A percentile compares a stretch with the other conserved stretches of the same genome.
Conservation (phyloP, 2,329 filamentous ascomycete species). For the Trichoderma oligosporum region DNA sequence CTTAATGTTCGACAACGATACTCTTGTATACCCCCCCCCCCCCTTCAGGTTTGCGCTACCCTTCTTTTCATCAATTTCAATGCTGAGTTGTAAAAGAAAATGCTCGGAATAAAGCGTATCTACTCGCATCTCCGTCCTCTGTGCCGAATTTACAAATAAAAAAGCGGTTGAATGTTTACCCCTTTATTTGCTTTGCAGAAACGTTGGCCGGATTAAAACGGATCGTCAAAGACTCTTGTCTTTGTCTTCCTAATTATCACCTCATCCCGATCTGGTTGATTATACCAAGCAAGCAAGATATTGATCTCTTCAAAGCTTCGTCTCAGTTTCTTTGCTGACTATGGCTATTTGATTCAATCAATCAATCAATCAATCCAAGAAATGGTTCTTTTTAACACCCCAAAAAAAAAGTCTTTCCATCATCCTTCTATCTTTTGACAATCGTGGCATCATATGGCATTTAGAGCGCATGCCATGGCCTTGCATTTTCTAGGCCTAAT, state of each 20-base stretch:
- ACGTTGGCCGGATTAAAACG: constrained; percentile 6
- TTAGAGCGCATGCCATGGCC: constrained; percentile 6
- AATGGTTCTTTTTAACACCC: neutral
- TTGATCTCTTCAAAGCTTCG: neutral
- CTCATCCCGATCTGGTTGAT: no score
- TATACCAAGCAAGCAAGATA: no score
- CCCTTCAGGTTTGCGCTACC: neutral
- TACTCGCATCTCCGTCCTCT: constrained; percentile 6
- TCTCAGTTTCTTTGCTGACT: neutral
- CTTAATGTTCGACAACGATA: neutral
- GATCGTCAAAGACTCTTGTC: neutral
- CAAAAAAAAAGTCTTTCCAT: constrained; percentile 3
- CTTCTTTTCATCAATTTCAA: neutral
- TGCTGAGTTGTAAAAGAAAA: neutral
- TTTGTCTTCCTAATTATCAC: constrained; percentile 1
- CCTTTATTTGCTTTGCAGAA: neutral
- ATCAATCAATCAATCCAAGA: no score
- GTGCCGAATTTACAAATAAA: neutral
- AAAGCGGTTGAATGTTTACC: constrained; percentile 12
- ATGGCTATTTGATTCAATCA: constrained; percentile 9
- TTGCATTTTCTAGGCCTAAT: constrained; percentile 1
- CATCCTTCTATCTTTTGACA: constrained; percentile 12
- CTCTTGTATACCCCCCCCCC: neutral
- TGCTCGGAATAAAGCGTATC: constrained; percentile 17
- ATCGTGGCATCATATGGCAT: constrained; percentile 19